Base-by-base conservation (phyloP, 73 alveolate genomes). In the Tetrahymena malaccensis region DNA sequence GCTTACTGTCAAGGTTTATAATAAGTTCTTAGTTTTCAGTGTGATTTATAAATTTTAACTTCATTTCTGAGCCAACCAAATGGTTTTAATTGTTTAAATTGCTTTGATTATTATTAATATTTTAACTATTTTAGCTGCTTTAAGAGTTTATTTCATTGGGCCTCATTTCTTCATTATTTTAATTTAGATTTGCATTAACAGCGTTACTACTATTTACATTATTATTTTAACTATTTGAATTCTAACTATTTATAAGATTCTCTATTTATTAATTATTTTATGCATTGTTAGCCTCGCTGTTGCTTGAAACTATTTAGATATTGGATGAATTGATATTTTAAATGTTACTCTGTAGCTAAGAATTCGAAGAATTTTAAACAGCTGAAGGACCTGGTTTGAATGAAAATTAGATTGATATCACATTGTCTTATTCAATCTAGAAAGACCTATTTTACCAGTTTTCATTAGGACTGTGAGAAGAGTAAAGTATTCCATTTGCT, bases 401-500 rank as follows among this genome's bases (percentile, higher is more conserved):
- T 27, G 25, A 19, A 70, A 70, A 70, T 33, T 70, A 19, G 34
- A 35, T 22, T 13, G 35, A 89, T 43, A 95, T 43, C 27, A 95
- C 94, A 95, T 95, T 94, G 33, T 89, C 94, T 33, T 83, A 13
- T 35, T 44, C 95, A 34, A 95, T 95, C 35, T 35, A 35, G 94
- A 95, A 89, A 34, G 70, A 25, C 55, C 94, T 50, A 55, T 85
- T 34, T 38, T 85, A 84, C 93, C 85, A 95, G 55, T 95, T 95
- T 21, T 89, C 44, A 31, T 95, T 94, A 10, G 85, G 55, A 10
- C 34, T 89, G 35, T 95, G 97, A 25, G 93, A 35, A 89, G 85
- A 85, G 37, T 89, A 95, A 56, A 85, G 33, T 17, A 84, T 95
- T 34, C 97, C 97, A 89, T 95, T 95, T 17, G 97, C 94, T 33